A percentile compares a stretch with the other conserved stretches of the same genome.
Conservation (phyloP, 1,284 basidiomycete genomes). For the Irpex lacteus region DNA sequence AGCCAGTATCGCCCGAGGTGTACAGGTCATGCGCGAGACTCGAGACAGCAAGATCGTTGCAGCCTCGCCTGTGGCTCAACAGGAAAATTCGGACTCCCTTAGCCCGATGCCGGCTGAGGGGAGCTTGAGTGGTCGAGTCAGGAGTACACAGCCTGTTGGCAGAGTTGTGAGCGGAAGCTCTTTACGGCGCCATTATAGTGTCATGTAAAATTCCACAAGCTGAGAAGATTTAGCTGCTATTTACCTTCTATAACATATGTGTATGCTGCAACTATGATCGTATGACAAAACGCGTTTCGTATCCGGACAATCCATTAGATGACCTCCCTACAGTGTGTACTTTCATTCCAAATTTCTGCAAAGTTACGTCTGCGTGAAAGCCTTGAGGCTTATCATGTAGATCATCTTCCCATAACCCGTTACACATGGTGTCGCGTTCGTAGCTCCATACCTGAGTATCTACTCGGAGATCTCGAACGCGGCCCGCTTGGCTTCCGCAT, state of each 20-base stretch:
- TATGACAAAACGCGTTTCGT: too few species aligned
- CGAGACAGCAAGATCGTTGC: background rate
- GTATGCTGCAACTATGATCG: background rate
- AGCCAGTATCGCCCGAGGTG: background rate
- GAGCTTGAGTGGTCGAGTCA: background rate
- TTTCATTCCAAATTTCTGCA: too few species aligned
- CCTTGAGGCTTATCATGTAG: background rate
- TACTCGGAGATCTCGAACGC: conserved; percentile 36
- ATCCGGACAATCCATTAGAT: too few species aligned
- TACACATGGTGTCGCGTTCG: background rate
- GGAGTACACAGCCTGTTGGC: background rate
- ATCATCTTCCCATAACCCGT: background rate
- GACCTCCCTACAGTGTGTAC: too few species aligned
- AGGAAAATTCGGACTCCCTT: background rate
- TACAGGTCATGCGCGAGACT: background rate
- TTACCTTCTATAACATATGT: background rate
- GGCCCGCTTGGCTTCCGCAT: conserved; percentile 50
- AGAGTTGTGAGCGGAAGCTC: background rate
- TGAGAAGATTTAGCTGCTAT: background rate
- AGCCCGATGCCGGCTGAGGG: background rate
- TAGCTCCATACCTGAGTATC: background rate
- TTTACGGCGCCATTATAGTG: background rate
- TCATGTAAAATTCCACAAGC: background rate
- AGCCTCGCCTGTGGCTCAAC: background rate
- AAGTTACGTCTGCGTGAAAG: too few species aligned